phyloP scores from a whole-genome alignment of 805 yeast species.

The Kodamaea nitidulidarum region DNA sequence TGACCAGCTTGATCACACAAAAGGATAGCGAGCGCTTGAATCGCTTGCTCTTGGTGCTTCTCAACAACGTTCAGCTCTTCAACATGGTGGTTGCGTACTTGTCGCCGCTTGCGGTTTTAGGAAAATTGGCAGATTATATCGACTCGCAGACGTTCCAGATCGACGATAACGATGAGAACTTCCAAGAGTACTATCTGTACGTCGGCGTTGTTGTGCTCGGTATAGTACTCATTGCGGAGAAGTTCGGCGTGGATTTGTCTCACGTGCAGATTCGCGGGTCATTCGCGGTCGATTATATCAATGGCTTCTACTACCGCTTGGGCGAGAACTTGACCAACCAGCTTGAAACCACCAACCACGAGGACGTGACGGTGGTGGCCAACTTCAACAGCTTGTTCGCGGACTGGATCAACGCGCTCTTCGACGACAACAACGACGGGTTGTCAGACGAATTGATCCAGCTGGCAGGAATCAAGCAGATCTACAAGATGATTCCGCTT shows the following conservation, averaged over 20 bases:
- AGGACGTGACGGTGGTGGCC: slow-evolving; percentile 25
- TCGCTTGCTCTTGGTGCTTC: slow-evolving; percentile 12
- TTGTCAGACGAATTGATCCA: slow-evolving; percentile 79
- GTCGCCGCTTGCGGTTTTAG: slow-evolving; percentile 7
- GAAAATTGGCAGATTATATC: slow-evolving; percentile 18
- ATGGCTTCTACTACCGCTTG: slow-evolving; percentile 29
- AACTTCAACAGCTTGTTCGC: slow-evolving; percentile 35
- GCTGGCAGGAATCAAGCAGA: slow-evolving; percentile 60
- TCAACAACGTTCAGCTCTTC: slow-evolving; percentile 15
- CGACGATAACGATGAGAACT: slow-evolving; percentile 52
- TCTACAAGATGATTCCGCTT: slow-evolving; percentile 64
- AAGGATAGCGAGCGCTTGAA: slow-evolving; percentile 30
- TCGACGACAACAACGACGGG: slow-evolving; percentile 63
- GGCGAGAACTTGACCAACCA: slow-evolving; percentile 27
- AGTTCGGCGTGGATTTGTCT: slow-evolving; percentile 25
- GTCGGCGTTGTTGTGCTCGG: slow-evolving; percentile 57
- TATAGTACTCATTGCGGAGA: slow-evolving; percentile 22
- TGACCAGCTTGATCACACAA: slow-evolving; percentile 22
- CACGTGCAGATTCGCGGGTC: slow-evolving; percentile 24
- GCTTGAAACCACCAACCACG: slow-evolving; percentile 17
- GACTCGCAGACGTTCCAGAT: slow-evolving; percentile 17
- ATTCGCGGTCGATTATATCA: slow-evolving; percentile 30
- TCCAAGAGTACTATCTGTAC: slow-evolving; percentile 64
- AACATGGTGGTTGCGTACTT: slow-evolving; percentile 13
- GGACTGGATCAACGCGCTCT: slow-evolving; percentile 78